Evolutionary conservation across 1,284 basidiomycete species (phyloP).

Genomic region (Pseudozyma sp.): DNA sequence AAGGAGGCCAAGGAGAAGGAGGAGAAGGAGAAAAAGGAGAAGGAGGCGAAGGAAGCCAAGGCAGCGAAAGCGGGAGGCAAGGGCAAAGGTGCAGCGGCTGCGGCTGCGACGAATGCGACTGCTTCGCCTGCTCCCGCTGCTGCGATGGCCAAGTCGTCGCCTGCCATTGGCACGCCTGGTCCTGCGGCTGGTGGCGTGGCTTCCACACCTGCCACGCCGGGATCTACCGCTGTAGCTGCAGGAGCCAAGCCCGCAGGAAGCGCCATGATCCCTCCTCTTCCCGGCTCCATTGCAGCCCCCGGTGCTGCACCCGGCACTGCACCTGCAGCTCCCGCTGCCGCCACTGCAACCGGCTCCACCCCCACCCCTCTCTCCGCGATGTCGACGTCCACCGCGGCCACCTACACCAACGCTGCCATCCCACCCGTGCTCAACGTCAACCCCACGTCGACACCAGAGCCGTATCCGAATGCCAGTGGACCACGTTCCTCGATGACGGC

Average conservation of each 20-base stretch:
- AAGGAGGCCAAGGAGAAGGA: slow-evolving; percentile 36
- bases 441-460: slow-evolving; percentile 43
- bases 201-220: slow-evolving; percentile 12
- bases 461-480: slow-evolving; percentile 57
- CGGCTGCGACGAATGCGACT: slow-evolving; percentile 9
- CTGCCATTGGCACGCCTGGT: slow-evolving; percentile 6
- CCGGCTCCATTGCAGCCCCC: not conserved
- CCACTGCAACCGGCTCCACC: slow-evolving; percentile 1
- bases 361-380: slow-evolving; percentile 19
- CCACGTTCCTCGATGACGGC: slow-evolving; percentile 61
- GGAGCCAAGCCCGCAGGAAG: not conserved
- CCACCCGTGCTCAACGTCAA: slow-evolving; percentile 51
- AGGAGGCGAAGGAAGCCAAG: slow-evolving; percentile 30
- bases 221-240: not conserved
- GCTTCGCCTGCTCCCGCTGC: slow-evolving; percentile 25
- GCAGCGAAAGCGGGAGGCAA: slow-evolving; percentile 18
- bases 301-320: slow-evolving; percentile 2
- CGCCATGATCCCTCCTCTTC: not conserved
- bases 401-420: slow-evolving; percentile 41
- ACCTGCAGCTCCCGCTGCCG: not conserved
- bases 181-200: not conserved
- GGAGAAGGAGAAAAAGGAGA: slow-evolving; percentile 41
- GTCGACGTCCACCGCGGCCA: slow-evolving; percentile 24
- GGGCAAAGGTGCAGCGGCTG: slow-evolving; percentile 16
- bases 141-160: slow-evolving; percentile 11